Conservation (phyloP, 2,329 filamentous ascomycete species). For the Paraphoma chrysanthemicola region DNA sequence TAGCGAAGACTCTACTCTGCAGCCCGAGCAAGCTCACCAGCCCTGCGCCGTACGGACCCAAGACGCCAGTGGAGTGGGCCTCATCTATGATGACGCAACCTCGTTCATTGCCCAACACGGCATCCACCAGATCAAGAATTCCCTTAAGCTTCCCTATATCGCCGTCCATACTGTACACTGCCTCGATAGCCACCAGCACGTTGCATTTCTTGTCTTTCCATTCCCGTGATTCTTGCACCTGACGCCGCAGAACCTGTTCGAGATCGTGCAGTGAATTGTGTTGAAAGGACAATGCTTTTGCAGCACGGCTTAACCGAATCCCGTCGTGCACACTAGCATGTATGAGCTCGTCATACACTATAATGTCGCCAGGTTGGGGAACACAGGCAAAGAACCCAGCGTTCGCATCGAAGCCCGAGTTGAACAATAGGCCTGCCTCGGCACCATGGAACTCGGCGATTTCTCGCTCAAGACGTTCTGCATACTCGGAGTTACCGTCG, state of each 20-base stretch:
- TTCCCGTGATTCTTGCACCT: conserved; percentile 26
- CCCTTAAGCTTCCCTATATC: conserved; percentile 70
- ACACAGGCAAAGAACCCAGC: conserved; percentile 56
- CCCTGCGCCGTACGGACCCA: conserved; percentile 64
- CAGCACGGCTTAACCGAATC: conserved; percentile 69
- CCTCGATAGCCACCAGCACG: conserved; percentile 46
- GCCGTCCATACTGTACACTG: conserved; percentile 80
- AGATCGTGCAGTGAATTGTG: conserved; percentile 62
- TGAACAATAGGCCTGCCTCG: conserved; percentile 64
- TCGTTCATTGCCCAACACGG: conserved; percentile 63
- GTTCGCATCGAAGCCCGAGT: conserved; percentile 62
- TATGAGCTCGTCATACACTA: conserved; percentile 75
- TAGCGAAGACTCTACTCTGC: conserved; percentile 62
- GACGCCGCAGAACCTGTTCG: conserved; percentile 48
- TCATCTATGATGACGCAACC: conserved; percentile 72
- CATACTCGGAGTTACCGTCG: conserved; percentile 69
- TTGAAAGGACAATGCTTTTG: conserved; percentile 56
- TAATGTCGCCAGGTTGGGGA: conserved; percentile 55
- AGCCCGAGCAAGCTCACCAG: conserved; percentile 61
- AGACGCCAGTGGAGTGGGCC: conserved; percentile 69
- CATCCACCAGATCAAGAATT: conserved; percentile 65
- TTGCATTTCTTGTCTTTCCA: conserved; percentile 16
- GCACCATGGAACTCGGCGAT: conserved; percentile 69
- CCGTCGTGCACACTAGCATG: conserved; percentile 81
- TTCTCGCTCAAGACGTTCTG: conserved; percentile 63